These are phyloP conservation scores for Ogataea ramenticola DNA, from an alignment of 805 yeast genomes.

Conservation along the genomic window DNA sequence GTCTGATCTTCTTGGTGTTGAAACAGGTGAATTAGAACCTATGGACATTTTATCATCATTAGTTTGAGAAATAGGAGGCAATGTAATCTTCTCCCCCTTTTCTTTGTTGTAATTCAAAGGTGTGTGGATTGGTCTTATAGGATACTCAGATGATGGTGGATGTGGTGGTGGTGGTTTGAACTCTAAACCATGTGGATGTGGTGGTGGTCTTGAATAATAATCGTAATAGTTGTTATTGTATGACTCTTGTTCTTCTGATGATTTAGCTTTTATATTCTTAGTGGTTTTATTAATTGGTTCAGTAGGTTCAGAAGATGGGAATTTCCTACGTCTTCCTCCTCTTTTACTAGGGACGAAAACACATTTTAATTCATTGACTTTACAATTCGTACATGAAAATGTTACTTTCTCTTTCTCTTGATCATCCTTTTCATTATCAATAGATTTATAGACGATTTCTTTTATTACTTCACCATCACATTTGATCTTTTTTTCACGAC, in stretches of 20 bases:
- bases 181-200: background rate
- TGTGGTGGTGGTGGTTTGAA: background rate
- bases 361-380: constrained; percentile 37
- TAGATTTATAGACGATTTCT: constrained; percentile 4
- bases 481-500: constrained; percentile 58
- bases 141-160: too few relatives aligned
- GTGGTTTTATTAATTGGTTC: too few relatives aligned
- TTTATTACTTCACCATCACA: constrained; percentile 50
- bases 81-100: background rate
- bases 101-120: too few relatives aligned
- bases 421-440: background rate
- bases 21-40: background rate
- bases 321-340: constrained; percentile 46
- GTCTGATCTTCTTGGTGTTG: too few relatives aligned
- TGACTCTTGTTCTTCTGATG: too few relatives aligned
- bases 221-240: background rate
- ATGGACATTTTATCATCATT: background rate
- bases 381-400: constrained; percentile 41
- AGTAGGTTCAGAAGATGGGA: too few relatives aligned
- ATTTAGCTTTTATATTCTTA: too few relatives aligned
- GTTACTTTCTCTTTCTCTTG: background rate
- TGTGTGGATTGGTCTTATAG: background rate
- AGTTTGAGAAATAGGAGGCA: background rate
- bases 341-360: constrained; percentile 49
- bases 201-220: background rate